Evolutionary conservation across 108 stramenopile species (phyloP), one percentile per base, ranked within the genome.

Genomic region (Cyclotella cryptica): DNA sequence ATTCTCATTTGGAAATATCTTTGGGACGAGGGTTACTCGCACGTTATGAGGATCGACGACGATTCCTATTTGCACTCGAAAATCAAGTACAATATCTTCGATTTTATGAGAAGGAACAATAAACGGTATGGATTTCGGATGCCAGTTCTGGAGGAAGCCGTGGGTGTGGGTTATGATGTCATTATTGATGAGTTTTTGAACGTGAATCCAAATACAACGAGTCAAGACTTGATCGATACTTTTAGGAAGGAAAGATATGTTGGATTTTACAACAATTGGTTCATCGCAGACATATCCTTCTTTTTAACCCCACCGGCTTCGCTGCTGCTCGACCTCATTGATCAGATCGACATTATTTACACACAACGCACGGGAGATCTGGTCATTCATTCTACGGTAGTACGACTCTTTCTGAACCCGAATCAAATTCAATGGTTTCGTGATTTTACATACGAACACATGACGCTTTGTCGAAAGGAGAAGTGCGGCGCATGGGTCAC

Each of bases 201-300:
- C 1, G 46, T 11, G 27, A 26, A 61, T 66, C 44, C 42, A 19
- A 35, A 26, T 53, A 18, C 71, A 26, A 72, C 58, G 14, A 49
- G 57, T 14, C 47, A 26, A 21, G 42, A 57, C 0, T 35, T 39
- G 6, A 57, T 65, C 42, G 74, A 65, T 21, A n/a, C 52, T 3
- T 75, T 84, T 85, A 22, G 74, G 68, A 17, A 30, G 7, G 24
- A 69, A 11, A 54, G n/a, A 54, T 35, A 69, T 8, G 77, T 85
- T 54, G 90, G 89, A 42, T 84, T 91, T 29, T 94, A 94, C 83
- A 94, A 94, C 59, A 94, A 94, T 61, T 88, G 88, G 60, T 91
- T 91, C 43, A 81, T 94, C 15, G 89, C 90, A 13, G 82, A 88
- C 24, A 45, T 90, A 19, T 68, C 83, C 14, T 89, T 88, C 69